Evolutionary conservation across 2,329 filamentous ascomycete genomes (phyloP).

Genomic region (Pseudogymnoascus destructans): DNA sequence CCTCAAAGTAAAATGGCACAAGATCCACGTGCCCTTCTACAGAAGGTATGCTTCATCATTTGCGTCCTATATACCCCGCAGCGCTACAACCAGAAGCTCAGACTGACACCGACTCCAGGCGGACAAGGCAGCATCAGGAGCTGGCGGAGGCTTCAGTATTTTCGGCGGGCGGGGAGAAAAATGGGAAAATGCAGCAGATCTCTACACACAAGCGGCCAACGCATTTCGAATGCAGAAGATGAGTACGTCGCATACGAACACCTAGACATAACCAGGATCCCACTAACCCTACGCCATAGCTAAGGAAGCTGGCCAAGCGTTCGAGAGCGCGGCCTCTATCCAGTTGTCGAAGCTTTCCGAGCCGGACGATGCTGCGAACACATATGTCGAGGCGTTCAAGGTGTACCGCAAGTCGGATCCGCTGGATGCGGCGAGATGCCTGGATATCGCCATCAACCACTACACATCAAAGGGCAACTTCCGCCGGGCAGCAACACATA

Average conservation of each 20-base stretch:
- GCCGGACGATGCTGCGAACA: slow-evolving; percentile 83
- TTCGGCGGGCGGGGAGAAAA: slow-evolving; percentile 83
- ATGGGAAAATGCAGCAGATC: slow-evolving; percentile 75
- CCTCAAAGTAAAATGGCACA: slow-evolving; percentile 44
- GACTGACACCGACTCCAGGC: slow-evolving; percentile 43
- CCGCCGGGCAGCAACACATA: slow-evolving; percentile 75
- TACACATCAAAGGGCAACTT: slow-evolving; percentile 88
- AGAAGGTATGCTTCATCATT: slow-evolving; percentile 45
- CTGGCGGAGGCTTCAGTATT: slow-evolving; percentile 71
- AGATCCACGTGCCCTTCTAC: slow-evolving; percentile 65
- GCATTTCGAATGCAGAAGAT: slow-evolving; percentile 79
- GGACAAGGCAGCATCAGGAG: slow-evolving; percentile 66
- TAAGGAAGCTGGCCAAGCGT: slow-evolving; percentile 74
- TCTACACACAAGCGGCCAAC: slow-evolving; percentile 81
- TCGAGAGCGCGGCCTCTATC: slow-evolving; percentile 74
- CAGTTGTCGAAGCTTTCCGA: slow-evolving; percentile 75
- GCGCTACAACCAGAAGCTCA: slow-evolving; percentile 16
- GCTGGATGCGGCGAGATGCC: slow-evolving; percentile 66
- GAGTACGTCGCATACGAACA: slow-evolving; percentile 38
- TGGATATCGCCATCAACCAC: slow-evolving; percentile 68
- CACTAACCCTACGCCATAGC: not conserved
- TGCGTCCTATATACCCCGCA: not conserved
- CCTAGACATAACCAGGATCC: not conserved
- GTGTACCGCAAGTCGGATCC: slow-evolving; percentile 79
- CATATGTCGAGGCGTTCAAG: slow-evolving; percentile 84